phyloP scores from a whole-genome alignment of 257 asterid species.

The Leonotis leonurus region DNA sequence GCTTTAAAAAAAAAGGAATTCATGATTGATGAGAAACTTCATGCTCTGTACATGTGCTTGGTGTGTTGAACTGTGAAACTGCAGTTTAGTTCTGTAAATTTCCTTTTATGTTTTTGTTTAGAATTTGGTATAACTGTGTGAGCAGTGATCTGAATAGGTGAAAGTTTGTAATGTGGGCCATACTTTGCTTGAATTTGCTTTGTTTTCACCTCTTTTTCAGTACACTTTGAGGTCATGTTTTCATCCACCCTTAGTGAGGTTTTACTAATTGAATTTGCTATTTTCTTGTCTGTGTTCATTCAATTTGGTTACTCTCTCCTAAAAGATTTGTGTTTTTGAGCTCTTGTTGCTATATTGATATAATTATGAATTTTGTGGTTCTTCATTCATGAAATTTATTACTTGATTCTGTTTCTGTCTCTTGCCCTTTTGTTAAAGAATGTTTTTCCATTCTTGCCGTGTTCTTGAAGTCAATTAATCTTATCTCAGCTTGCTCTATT shows the following conservation, averaged over 20 bases:
- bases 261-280: conserved; percentile 2
- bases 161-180: neutral
- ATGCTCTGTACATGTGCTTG: neutral
- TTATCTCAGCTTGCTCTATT: conserved; percentile 6
- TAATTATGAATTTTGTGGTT: too few relatives aligned
- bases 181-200: neutral
- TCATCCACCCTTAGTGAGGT: neutral
- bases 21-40: too few relatives aligned
- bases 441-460: too few relatives aligned
- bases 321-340: neutral
- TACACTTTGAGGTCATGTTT: neutral
- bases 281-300: neutral
- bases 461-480: too few relatives aligned
- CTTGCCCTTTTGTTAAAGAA: too few relatives aligned
- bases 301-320: too few relatives aligned
- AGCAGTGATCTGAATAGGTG: too few relatives aligned
- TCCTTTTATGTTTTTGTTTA: too few relatives aligned
- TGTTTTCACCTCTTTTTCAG: neutral
- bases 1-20: neutral
- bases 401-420: too few relatives aligned
- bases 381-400: too few relatives aligned
- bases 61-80: neutral
- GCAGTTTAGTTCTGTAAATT: neutral
- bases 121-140: too few relatives aligned
- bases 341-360: too few relatives aligned